Percentiles rank a stretch among this genome's conserved stretches.
Conservation (phyloP, 2,329 filamentous ascomycete genomes). For the Onygena corvina region DNA sequence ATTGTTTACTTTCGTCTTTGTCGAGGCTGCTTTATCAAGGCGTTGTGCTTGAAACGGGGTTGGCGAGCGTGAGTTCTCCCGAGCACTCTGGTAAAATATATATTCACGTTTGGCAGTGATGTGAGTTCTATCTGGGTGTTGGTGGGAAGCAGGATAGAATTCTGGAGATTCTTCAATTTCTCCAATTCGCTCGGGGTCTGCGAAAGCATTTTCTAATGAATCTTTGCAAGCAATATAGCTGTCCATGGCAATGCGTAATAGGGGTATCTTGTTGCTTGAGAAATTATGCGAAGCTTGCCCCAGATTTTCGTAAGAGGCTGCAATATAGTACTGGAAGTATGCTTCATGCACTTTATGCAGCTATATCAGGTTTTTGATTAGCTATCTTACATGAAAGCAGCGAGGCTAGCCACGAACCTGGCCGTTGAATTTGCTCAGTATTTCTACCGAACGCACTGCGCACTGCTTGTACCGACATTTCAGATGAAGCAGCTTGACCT, state of each 20-base stretch:
- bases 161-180: not conserved
- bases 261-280: conserved; percentile 34
- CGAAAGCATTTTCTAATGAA: conserved; percentile 9
- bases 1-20: not conserved
- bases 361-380: conserved; percentile 18
- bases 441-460: conserved; percentile 22
- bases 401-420: conserved; percentile 19
- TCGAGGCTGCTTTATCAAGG: not conserved
- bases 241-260: conserved; percentile 31
- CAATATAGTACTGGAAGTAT: conserved; percentile 39
- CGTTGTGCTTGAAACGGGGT: not conserved
- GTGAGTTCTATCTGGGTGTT: not conserved
- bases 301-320: conserved; percentile 36
- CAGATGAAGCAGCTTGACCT: conserved; percentile 28
- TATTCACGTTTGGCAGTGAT: not conserved
- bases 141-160: not conserved
- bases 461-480: conserved; percentile 34
- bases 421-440: conserved; percentile 21
- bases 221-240: conserved; percentile 27
- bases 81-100: not conserved
- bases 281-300: conserved; percentile 37
- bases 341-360: conserved; percentile 25
- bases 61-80: conserved; percentile 2
- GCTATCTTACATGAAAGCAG: not conserved
- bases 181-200: not conserved